Percentiles rank a stretch among this genome's conserved stretches.
Conservation (phyloP, 2,329 filamentous ascomycete genomes). For the Hypoxylon sp. region DNA sequence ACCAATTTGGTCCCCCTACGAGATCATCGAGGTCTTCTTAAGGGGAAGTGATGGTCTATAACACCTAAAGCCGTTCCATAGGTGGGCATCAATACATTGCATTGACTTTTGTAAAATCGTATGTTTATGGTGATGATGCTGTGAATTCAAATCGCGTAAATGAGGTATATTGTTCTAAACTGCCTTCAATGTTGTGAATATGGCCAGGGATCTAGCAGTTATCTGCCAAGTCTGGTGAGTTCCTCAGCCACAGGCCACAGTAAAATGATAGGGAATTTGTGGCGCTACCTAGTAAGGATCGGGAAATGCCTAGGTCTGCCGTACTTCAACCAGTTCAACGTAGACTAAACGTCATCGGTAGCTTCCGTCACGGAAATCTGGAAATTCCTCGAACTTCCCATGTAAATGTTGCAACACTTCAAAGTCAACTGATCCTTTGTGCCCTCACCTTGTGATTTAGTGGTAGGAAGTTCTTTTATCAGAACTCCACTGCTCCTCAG, state of each 20-base stretch:
- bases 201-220: too few relatives aligned
- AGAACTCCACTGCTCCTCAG: neutral
- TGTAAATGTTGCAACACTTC: neutral
- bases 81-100: slow-evolving; percentile 35
- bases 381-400: slow-evolving; percentile 29
- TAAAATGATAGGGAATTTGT: neutral
- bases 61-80: slow-evolving; percentile 15
- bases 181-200: too few relatives aligned
- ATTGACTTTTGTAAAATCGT: slow-evolving; percentile 18
- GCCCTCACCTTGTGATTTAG: neutral
- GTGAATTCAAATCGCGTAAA: neutral
- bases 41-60: slow-evolving; percentile 29
- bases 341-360: slow-evolving; percentile 38
- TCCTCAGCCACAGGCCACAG: slow-evolving; percentile 19
- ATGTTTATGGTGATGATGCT: slow-evolving; percentile 6
- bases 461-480: neutral
- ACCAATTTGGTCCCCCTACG: slow-evolving; percentile 29
- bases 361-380: slow-evolving; percentile 25
- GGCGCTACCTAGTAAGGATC: slow-evolving; percentile 26
- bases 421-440: slow-evolving; percentile 3
- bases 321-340: neutral
- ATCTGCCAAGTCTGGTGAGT: neutral
- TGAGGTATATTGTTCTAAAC: neutral
- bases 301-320: neutral
- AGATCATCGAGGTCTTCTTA: slow-evolving; percentile 19